Evolutionary conservation across 2,329 filamentous ascomycete genomes (phyloP).

Genomic region (Hypoxylon sp.): DNA sequence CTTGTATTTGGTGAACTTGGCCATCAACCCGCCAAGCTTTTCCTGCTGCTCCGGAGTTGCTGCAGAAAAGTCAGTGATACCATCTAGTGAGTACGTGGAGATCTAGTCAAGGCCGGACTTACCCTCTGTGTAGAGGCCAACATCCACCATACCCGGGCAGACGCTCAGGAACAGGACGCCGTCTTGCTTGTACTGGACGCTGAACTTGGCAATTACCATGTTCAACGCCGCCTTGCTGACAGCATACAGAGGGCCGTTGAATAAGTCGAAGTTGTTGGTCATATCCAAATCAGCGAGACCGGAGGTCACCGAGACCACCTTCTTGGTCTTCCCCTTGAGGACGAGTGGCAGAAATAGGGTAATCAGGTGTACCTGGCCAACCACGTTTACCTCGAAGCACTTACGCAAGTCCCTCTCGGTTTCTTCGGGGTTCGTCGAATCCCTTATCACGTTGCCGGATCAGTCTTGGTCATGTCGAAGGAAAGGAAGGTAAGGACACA

Average conservation of each 20-base stretch:
- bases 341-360: conserved; percentile 63
- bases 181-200: conserved; percentile 52
- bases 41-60: neutral
- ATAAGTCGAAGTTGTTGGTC: conserved; percentile 46
- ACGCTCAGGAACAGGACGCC: conserved; percentile 56
- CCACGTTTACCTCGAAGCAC: conserved; percentile 3
- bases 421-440: neutral
- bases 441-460: too few species aligned
- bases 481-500: neutral
- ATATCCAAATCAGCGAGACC: conserved; percentile 54
- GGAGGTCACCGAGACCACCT: conserved; percentile 60
- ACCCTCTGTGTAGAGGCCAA: conserved; percentile 39
- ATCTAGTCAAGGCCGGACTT: conserved; percentile 1
- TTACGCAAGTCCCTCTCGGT: neutral
- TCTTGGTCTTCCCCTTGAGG: conserved; percentile 59
- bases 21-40: neutral
- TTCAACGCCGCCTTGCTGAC: conserved; percentile 46
- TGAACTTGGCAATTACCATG: conserved; percentile 50
- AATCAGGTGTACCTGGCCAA: conserved; percentile 61
- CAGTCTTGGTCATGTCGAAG: too few species aligned
- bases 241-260: conserved; percentile 62
- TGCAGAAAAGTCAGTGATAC: too few species aligned
- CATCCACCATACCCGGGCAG: conserved; percentile 55
- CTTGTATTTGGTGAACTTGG: neutral
- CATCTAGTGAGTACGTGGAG: too few species aligned